Evolutionary conservation across 371 early-diverging fungal species (phyloP), one percentile per base, ranked within the genome.

Genomic region (Mucor indicus): DNA sequence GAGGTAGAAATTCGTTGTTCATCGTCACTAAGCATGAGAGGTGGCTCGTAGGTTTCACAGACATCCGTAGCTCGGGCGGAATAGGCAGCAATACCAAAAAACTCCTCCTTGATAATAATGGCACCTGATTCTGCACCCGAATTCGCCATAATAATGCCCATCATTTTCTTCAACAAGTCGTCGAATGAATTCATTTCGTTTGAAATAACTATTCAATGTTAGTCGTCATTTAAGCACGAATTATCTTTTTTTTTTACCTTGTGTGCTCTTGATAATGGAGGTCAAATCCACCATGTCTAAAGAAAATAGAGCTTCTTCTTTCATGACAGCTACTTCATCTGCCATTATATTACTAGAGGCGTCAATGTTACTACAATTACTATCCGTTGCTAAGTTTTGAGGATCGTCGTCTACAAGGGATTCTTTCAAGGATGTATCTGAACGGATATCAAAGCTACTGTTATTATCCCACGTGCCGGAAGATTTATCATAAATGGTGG

Each of bases 111-210:
- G 27, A 74, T 62, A 20, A 74, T 63, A n/a, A 72, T 72, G 0
- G 64, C 67, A 9, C 73, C 73, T 1, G 62, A 55, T 32, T 74
- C 70, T 2, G 74, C 74, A 24, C 68, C 70, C 5, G 67, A 64
- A 29, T 74, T 74, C 4, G 62, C 53, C 69, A 69, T 63, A 40
- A 69, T 74, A 20, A 74, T 74, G 0, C 42, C 60, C 53, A 74
- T 69, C 74, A 74, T 74, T 24, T 60, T 67, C 22, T 69, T 61
- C 5, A 74, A 32, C 1, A 74, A 46, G 19, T 69, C 69, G 20
- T 74, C 70, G 63, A 74, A 73, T 12, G 71, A 70, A 30, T 69
- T 67, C 63, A 73, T 67, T 47, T 73, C 74, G 16, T 64, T 69
- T 31, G 74, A 69, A 12, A 73, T 67, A 11, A 73, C 74, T 67